Conservation (phyloP, 768 basidiomycete species). For the Chlorophyllum brunneum region DNA sequence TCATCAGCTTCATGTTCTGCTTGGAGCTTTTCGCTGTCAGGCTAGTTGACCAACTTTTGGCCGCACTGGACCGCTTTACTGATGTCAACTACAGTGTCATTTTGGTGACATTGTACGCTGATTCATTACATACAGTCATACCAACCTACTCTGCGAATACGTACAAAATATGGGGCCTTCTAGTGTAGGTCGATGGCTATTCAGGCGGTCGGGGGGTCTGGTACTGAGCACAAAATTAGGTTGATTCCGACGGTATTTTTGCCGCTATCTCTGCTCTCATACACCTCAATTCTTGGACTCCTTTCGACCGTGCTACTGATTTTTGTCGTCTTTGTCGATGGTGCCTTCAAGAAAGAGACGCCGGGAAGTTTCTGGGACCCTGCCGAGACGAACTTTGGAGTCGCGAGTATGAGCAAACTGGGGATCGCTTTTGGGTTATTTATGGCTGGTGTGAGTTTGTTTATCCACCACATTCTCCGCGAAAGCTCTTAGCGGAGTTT, state of each 20-base stretch:
- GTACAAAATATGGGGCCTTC: slow-evolving; percentile 72
- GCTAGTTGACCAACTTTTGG: slow-evolving; percentile 30
- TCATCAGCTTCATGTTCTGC: slow-evolving; percentile 76
- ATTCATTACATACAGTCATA: slow-evolving; percentile 73
- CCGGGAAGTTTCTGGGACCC: slow-evolving; percentile 84
- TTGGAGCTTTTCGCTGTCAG: slow-evolving; percentile 83
- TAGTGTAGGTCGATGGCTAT: slow-evolving; percentile 48
- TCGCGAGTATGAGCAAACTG: slow-evolving; percentile 52
- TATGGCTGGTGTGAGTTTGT: slow-evolving; percentile 75
- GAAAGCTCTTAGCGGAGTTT: not conserved
- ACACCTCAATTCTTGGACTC: slow-evolving; percentile 85
- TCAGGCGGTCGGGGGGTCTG: not conserved
- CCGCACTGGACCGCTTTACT: not conserved
- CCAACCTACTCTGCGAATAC: slow-evolving; percentile 62
- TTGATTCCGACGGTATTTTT: slow-evolving; percentile 83
- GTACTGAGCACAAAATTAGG: slow-evolving; percentile 31
- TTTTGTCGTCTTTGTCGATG: slow-evolving; percentile 77
- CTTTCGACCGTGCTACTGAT: slow-evolving; percentile 74
- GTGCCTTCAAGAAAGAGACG: slow-evolving; percentile 61
- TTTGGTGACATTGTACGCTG: slow-evolving; percentile 86
- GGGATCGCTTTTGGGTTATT: slow-evolving; percentile 85
- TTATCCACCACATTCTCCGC: not conserved
- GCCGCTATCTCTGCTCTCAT: slow-evolving; percentile 81
- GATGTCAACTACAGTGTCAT: slow-evolving; percentile 52
- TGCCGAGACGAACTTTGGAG: slow-evolving; percentile 58